Evolutionary conservation across 2,329 filamentous ascomycete species (phyloP), one percentile per base, ranked within the genome.

Genomic region (Aspergillus pseudoterreus): DNA sequence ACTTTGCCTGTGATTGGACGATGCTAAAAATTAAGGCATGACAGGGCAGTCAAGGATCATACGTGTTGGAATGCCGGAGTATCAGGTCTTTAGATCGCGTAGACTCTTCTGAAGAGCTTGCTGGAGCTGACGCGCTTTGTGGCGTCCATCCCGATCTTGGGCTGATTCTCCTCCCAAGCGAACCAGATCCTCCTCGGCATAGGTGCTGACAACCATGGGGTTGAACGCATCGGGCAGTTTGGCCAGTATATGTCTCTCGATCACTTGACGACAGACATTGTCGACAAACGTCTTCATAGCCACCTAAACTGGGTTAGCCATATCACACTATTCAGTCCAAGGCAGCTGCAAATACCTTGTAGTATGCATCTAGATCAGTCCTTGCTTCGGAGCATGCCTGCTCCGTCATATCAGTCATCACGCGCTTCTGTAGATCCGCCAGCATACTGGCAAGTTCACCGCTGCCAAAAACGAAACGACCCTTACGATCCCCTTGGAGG

Each of bases 241-340:
- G 14, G 38, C 41, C 4, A 61, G 35, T 44, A 62, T 52, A 47
- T 62, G 59, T 21, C 58, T 38, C 33, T 63, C 62, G 39, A 65
- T 52, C 5, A 65, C 62, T 44, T 65, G 62, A 2, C 58, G 53
- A 38, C 57, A 59, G 15, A 64, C 54, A 52, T 63, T 64, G 41
- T 65, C 62, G 12, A 65, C 61, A 47, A 63, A 65, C 0, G 57
- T 60, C 46, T 63, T 64, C 50, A 53, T 51, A 2, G 58, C 57
- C 54, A 63, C 58, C 62, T 64, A 45, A 22, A 6, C 21, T 22
- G 21, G 1, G 4, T 22, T 6, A 22, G 6, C 21, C 21, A 22
- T 4, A 2, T 3, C 21, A n/a, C 21, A 43, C 27, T 33, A 6
- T 39, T 27, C 44, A 35, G 39, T 19, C 12, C 9, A 42, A 3